Base-by-base conservation (phyloP, 345 rosid species). In the Populus ilicifolia region DNA sequence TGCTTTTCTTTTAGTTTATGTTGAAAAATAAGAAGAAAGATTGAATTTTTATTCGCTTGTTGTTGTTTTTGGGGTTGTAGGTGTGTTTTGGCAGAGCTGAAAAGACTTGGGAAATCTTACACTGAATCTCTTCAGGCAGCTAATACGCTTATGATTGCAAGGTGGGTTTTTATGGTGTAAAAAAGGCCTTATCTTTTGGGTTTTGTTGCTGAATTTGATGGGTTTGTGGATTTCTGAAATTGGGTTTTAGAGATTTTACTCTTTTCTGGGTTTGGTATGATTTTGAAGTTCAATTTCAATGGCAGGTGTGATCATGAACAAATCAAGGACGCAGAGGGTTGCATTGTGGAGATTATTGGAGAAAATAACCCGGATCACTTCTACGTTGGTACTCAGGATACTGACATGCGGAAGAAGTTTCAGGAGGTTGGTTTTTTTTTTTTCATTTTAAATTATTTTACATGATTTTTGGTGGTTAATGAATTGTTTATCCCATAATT, bases 381-480 rank as follows among this genome's bases (percentile, higher is more conserved):
- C 82, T 91, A 92, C 78, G 88, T 94, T 79, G 98, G 95, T 46
- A 85, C 97, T 50, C 99, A 94, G 86, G 97, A 94, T 18, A 86
- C 83, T 23, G 89, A 85, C 39, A 80, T 96, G 76, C 88, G 97
- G 66, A 89, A 74, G 76, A 90, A 89, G 85, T 86, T 96, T 73
- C 89, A 81, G 78, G 85, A 86, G 96, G 97, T 91, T 1, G 20
- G 54, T 2, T 39, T 27, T n/a, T 36, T 65, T 67, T 10, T 6
- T 38, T 33, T 33, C 8, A 62, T 2, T 5, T 16, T 20, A 12
- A 29, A 18, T 27, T 25, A 44, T 48, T 9, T 21, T 23, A 17
- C 27, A 18, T 2, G 12, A 27, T 9, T 18, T 41, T 17, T 61
- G 36, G 12, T 43, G 59, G 23, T 74, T 62, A 13, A 41, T 63